These are phyloP conservation scores for Urtica urens DNA, from an alignment of 306 rosid genomes.

Conservation along the genomic window DNA sequence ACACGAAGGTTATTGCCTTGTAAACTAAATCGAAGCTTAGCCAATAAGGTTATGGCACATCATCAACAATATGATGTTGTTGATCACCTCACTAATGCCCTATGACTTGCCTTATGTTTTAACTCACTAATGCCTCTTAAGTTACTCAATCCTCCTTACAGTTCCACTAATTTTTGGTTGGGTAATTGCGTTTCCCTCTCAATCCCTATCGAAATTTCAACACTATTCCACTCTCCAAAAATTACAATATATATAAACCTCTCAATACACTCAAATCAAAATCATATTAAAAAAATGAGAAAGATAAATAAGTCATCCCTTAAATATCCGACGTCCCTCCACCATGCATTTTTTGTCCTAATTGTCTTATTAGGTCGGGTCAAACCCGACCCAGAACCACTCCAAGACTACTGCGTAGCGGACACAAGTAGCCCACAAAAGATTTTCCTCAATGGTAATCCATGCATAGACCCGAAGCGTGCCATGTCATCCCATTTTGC, in stretches of 20 bases:
- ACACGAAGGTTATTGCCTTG: too few relatives aligned
- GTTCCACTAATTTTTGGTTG: neutral
- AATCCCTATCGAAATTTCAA: conserved; percentile 2
- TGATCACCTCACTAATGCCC: neutral
- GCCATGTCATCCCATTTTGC: conserved; percentile 35
- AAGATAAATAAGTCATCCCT: neutral
- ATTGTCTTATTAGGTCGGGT: conserved; percentile 16
- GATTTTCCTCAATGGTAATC: conserved; percentile 36
- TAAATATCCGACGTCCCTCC: conserved; percentile 4
- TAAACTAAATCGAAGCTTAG: neutral
- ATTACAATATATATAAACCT: conserved; percentile 1
- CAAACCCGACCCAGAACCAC: conserved; percentile 45
- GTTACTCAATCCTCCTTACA: conserved; percentile 48
- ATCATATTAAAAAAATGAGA: conserved; percentile 22
- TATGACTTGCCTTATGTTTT: conserved; percentile 38
- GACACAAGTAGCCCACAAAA: conserved; percentile 20
- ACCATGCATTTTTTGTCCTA: conserved; percentile 19
- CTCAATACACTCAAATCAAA: neutral
- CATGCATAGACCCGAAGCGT: conserved; percentile 51
- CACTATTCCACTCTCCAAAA: neutral
- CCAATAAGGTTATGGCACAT: conserved; percentile 5
- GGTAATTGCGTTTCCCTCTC: too few relatives aligned
- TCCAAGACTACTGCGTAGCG: conserved; percentile 72
- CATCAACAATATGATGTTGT: neutral
- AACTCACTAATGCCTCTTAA: conserved; percentile 43